A percentile compares a stretch with the other conserved stretches of the same genome.
Evolutionary conservation across 2,329 filamentous ascomycete genomes (phyloP).

Genomic region (Colletotrichum graminicola): DNA sequence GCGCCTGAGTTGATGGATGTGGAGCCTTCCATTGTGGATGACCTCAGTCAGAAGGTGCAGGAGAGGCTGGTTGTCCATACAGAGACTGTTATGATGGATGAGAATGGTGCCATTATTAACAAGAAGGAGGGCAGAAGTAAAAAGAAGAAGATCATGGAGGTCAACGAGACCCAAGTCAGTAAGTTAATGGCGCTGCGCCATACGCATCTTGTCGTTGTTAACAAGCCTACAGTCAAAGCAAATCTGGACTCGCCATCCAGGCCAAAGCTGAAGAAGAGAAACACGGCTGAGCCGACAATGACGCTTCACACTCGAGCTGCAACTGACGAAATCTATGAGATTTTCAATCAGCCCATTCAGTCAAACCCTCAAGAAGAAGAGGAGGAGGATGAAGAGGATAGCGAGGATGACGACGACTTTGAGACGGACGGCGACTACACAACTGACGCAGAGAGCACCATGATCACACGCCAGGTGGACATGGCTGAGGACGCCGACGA

Average conservation of each 20-base stretch:
- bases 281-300: conserved; percentile 89
- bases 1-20: conserved; percentile 22
- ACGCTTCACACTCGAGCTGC: conserved; percentile 95
- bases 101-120: conserved; percentile 68
- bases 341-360: conserved; percentile 88
- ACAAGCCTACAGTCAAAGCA: conserved; percentile 78
- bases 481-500: conserved; percentile 60
- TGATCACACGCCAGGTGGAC: conserved; percentile 77
- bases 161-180: conserved; percentile 95
- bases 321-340: conserved; percentile 96
- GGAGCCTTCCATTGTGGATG: conserved; percentile 42
- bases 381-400: conserved; percentile 56
- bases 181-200: conserved; percentile 54
- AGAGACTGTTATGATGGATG: conserved; percentile 64
- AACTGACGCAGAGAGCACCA: conserved; percentile 86
- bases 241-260: conserved; percentile 91
- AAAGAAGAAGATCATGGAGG: conserved; percentile 85
- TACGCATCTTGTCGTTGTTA: conserved; percentile 42
- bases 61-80: conserved; percentile 59
- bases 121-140: conserved; percentile 65
- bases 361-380: conserved; percentile 49
- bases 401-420: conserved; percentile 73
- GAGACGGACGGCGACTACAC: conserved; percentile 83
- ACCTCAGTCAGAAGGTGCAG: conserved; percentile 45
- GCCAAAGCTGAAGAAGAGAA: conserved; percentile 86